Base-by-base conservation (phyloP, 768 basidiomycete species). In the Boletus huronensis region DNA sequence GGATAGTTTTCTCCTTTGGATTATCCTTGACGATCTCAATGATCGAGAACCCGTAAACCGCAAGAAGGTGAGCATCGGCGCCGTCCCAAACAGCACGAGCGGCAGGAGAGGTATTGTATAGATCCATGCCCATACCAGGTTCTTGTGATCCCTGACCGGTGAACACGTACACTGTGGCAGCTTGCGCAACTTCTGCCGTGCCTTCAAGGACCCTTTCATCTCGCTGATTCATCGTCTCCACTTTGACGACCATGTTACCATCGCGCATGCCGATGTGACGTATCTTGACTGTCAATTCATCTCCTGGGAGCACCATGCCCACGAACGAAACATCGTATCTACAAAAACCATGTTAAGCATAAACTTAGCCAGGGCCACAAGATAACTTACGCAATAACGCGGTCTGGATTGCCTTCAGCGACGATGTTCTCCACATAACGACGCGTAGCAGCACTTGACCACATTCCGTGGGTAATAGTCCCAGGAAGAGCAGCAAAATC, bases 91-190 rank as follows among this genome's bases (percentile, higher is more conserved):
- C 95, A 39, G 93, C 88, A 58, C 90, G 90, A 52, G 97, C 97
- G 19, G 95, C 93, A 41, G 93, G 88, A 5, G 94, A 98, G 59
- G 72, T 82, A 68, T 84, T 88, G 80, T 98, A 99, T 2, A 99
- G 82, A 61, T 98, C 95, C 94, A 99, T 98, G 19, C 97, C 97
- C 97, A 99, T 98, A 19, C 96, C 93, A 43, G 87, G 86, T 72
- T 98, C 96, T 70, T 98, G 96, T 6, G 95, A 98, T 52, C 96
- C 96, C 70, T 98, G 96, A 29, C 96, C 96, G 38, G 96, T 98
- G 79, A 98, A 98, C 62, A 97, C 93, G 61, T 98, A 98, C 32
- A 91, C 93, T 6, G 94, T 96, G 17, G 83, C 80, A 2, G 95
- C 87, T 70, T 99, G 97, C 3, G 85, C 84, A 57, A 98, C 93